These are phyloP conservation scores for Albophoma yamanashiensis DNA, from an alignment of 2,329 filamentous ascomycete genomes.

Conservation along the genomic window DNA sequence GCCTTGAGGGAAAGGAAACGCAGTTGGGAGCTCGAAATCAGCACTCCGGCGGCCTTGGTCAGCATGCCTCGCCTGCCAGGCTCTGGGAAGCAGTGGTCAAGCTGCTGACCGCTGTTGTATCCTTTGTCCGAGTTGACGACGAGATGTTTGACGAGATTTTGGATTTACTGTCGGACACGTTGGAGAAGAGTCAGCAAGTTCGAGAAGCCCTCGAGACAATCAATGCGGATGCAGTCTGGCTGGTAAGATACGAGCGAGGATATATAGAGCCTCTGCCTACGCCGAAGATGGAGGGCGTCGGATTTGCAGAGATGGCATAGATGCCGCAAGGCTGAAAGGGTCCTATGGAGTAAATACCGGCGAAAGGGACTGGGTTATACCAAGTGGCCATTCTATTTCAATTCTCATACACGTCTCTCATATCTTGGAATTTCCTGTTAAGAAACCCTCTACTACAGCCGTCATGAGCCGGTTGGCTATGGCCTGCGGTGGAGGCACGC, in stretches of 20 bases:
- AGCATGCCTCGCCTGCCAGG: slow-evolving; percentile 50
- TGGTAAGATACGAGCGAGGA: slow-evolving; percentile 42
- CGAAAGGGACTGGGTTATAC: background rate
- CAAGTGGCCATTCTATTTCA: background rate
- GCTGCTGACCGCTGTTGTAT: slow-evolving; percentile 50
- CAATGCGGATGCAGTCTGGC: slow-evolving; percentile 71
- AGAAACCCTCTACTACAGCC: slow-evolving; percentile 68
- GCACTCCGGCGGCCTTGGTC: slow-evolving; percentile 32
- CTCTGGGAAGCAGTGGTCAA: slow-evolving; percentile 53
- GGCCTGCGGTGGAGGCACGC: slow-evolving; percentile 74
- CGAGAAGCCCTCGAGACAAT: slow-evolving; percentile 48
- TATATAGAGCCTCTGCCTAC: slow-evolving; percentile 22
- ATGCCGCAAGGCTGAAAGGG: slow-evolving; percentile 4
- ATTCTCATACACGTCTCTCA: slow-evolving; percentile 13
- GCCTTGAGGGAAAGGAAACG: slow-evolving; percentile 8
- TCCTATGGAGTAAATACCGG: background rate
- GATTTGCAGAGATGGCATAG: slow-evolving; percentile 22
- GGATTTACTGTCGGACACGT: slow-evolving; percentile 43
- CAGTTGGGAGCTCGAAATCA: slow-evolving; percentile 3
- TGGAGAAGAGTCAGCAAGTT: slow-evolving; percentile 36
- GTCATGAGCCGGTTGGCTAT: slow-evolving; percentile 85
- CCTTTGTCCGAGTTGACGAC: slow-evolving; percentile 54
- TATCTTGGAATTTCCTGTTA: slow-evolving; percentile 44
- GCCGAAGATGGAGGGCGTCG: slow-evolving; percentile 31
- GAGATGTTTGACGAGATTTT: slow-evolving; percentile 63